Percentiles rank a stretch among this genome's conserved stretches.
Evolutionary conservation across 108 stramenopile genomes (phyloP).

Genomic region (Pseudonitzschia delicatissima): DNA sequence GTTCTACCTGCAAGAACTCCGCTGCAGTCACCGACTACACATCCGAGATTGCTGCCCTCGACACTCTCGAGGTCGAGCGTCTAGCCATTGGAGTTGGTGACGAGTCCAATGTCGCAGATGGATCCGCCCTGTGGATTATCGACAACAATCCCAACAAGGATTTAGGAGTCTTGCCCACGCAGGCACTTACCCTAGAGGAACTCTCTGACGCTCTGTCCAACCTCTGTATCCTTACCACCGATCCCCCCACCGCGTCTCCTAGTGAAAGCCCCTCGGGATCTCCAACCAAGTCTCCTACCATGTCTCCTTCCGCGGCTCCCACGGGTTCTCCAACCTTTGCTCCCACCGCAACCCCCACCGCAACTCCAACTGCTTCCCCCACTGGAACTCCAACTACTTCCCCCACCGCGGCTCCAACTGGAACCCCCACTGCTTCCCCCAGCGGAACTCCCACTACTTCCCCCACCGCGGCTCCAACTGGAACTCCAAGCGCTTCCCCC

Average conservation of each 20-base stretch:
- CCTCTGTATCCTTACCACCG: slow-evolving; percentile 18
- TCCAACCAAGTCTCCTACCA: neutral
- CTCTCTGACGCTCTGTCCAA: slow-evolving; percentile 7
- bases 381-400: neutral
- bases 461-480: neutral
- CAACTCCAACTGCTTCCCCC: neutral
- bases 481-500: slow-evolving; percentile 2
- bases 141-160: slow-evolving; percentile 11
- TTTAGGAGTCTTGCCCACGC: slow-evolving; percentile 5
- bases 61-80: slow-evolving; percentile 15
- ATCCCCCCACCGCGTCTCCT: neutral
- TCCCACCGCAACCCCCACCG: neutral
- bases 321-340: neutral
- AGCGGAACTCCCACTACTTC: slow-evolving; percentile 7
- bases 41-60: slow-evolving; percentile 21
- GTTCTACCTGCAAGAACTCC: neutral
- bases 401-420: neutral
- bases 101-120: slow-evolving; percentile 13
- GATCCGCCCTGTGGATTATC: slow-evolving; percentile 22
- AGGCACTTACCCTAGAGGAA: slow-evolving; percentile 4
- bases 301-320: neutral
- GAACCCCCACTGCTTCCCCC: slow-evolving; percentile 6
- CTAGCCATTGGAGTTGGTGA: slow-evolving; percentile 36
- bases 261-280: neutral
- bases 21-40: slow-evolving; percentile 11